Evolutionary conservation across 1,284 basidiomycete species (phyloP).

Genomic region (Cutaneotrichosporon mucoides): DNA sequence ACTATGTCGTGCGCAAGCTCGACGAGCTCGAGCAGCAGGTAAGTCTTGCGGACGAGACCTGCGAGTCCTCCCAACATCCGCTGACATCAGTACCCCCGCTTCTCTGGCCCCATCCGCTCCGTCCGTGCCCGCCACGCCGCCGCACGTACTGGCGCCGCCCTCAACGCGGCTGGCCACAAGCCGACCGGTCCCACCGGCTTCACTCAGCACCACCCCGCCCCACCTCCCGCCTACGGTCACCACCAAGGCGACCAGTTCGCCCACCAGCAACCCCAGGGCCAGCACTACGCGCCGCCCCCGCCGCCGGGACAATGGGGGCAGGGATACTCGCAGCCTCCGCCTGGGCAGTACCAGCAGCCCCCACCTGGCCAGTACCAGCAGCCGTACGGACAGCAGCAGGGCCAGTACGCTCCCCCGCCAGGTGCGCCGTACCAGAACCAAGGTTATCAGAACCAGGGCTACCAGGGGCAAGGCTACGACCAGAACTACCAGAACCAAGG

Average conservation of each 20-base stretch:
- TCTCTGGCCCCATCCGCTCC: background rate
- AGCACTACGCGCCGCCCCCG: no score
- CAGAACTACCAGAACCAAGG: background rate
- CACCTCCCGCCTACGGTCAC: background rate
- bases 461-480: no score
- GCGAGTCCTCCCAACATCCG: no score
- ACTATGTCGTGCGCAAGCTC: slow-evolving; percentile 2
- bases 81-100: slow-evolving; percentile 1
- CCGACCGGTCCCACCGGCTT: background rate
- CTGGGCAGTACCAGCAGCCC: no score
- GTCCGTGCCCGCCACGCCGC: slow-evolving; percentile 1
- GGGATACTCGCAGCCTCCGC: no score
- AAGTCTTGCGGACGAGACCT: no score
- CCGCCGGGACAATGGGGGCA: no score
- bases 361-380: no score
- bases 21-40: slow-evolving; percentile 7
- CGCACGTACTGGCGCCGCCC: background rate
- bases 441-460: background rate
- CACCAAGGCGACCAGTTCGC: background rate
- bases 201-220: background rate
- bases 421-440: background rate
- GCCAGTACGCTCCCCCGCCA: background rate
- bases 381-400: background rate
- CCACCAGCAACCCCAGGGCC: no score
- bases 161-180: background rate